A percentile compares a stretch with the other conserved stretches of the same genome.
phyloP scores from a whole-genome alignment of 805 yeast genomes.

The Starmerella etchellsii region DNA sequence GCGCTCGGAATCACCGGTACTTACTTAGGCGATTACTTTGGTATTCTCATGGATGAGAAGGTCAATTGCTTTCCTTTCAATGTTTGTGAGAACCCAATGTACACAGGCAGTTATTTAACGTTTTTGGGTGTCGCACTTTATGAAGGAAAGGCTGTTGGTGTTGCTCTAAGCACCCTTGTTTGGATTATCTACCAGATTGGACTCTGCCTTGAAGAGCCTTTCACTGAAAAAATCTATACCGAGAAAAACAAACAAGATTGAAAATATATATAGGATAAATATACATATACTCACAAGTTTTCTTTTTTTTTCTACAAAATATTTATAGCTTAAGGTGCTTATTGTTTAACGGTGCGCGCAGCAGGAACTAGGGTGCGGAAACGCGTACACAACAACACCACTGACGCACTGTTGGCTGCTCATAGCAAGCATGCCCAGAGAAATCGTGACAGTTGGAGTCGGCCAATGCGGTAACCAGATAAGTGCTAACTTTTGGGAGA shows the following conservation, averaged over 20 bases:
- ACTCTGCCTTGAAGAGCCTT: slow-evolving; percentile 84
- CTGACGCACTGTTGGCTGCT: too few species aligned
- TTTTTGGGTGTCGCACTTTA: slow-evolving; percentile 84
- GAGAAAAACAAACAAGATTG: slow-evolving; percentile 29
- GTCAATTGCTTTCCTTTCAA: slow-evolving; percentile 92
- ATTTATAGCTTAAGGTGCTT: too few species aligned
- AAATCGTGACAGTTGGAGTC: slow-evolving; percentile 28
- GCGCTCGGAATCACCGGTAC: slow-evolving; percentile 92
- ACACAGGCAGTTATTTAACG: slow-evolving; percentile 78
- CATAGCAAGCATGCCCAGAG: slow-evolving; percentile 28
- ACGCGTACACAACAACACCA: too few species aligned
- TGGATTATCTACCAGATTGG: slow-evolving; percentile 75
- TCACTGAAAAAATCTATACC: slow-evolving; percentile 85
- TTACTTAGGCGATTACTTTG: slow-evolving; percentile 87
- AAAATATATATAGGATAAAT: not conserved
- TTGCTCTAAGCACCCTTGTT: slow-evolving; percentile 59
- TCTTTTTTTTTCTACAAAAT: too few species aligned
- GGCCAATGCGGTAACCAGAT: slow-evolving; percentile 98
- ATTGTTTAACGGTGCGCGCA: too few species aligned
- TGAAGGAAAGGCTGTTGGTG: slow-evolving; percentile 83
- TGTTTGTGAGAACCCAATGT: slow-evolving; percentile 89
- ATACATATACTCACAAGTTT: too few species aligned
- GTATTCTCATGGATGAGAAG: slow-evolving; percentile 72
- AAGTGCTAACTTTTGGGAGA: slow-evolving; percentile 87
- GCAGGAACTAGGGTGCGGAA: too few species aligned